Percentiles rank a stretch among this genome's conserved stretches.
These are phyloP conservation scores for Botrytis paeoniae DNA, from an alignment of 2,329 filamentous ascomycete species.

Conservation along the genomic window DNA sequence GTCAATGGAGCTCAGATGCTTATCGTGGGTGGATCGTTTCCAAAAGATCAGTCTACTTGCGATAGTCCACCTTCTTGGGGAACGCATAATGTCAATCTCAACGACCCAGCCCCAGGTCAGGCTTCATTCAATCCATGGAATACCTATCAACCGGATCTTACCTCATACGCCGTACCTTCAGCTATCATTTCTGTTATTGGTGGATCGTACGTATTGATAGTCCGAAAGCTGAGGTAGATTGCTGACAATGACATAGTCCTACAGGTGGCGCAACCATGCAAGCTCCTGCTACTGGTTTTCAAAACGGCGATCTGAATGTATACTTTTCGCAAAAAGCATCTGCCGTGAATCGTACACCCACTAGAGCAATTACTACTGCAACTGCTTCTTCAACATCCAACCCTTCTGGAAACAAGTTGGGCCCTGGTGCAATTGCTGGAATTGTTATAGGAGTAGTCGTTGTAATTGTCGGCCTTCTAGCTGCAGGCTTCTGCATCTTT, in stretches of 20 bases:
- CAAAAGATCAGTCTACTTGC: slow-evolving; percentile 46
- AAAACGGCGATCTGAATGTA: slow-evolving; percentile 48
- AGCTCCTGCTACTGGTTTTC: slow-evolving; percentile 49
- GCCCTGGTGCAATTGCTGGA: slow-evolving; percentile 44
- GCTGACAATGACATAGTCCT: slow-evolving; percentile 33
- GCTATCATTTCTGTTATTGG: slow-evolving; percentile 51
- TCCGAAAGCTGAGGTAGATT: background rate
- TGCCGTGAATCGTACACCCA: slow-evolving; percentile 48
- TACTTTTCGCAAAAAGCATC: slow-evolving; percentile 52
- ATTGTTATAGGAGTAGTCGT: slow-evolving; percentile 42
- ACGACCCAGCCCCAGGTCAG: slow-evolving; percentile 47
- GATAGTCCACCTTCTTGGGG: slow-evolving; percentile 53
- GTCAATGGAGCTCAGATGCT: slow-evolving; percentile 58
- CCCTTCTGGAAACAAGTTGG: slow-evolving; percentile 28
- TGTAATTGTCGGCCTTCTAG: background rate
- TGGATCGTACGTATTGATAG: slow-evolving; percentile 38
- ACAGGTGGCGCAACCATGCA: slow-evolving; percentile 53
- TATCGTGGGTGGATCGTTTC: slow-evolving; percentile 59
- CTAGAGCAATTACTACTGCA: slow-evolving; percentile 39
- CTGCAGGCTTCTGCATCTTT: slow-evolving; percentile 37
- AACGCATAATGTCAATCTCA: slow-evolving; percentile 54
- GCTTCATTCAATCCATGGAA: slow-evolving; percentile 45
- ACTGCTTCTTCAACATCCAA: slow-evolving; percentile 32
- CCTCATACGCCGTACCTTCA: slow-evolving; percentile 53
- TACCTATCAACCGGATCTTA: slow-evolving; percentile 48